Conservation (phyloP, 2,329 filamentous ascomycete species). For the Microdochium paspali region DNA sequence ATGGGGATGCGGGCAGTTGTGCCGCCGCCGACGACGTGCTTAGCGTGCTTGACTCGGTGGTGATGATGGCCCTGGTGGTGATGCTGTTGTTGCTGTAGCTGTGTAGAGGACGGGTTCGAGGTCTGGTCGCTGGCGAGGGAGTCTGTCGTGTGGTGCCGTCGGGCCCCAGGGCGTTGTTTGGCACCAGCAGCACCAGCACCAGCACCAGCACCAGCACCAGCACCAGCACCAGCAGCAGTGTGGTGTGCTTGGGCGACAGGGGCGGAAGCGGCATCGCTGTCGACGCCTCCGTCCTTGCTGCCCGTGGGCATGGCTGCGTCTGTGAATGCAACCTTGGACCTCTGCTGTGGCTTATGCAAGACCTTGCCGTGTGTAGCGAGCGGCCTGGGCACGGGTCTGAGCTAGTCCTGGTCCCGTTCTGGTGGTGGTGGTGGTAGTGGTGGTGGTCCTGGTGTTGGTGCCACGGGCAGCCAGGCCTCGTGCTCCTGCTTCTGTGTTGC, state of each 20-base stretch:
- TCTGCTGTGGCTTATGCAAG: too few relatives aligned
- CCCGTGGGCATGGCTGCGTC: background rate
- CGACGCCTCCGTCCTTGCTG: background rate
- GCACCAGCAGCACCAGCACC: too few relatives aligned
- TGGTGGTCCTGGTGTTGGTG: too few relatives aligned
- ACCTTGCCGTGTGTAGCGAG: too few relatives aligned
- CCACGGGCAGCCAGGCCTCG: too few relatives aligned
- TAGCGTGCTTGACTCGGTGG: constrained; percentile 24
- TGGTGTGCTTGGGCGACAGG: background rate
- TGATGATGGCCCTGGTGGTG: constrained; percentile 40
- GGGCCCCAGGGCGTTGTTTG: background rate
- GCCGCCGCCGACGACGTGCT: constrained; percentile 32
- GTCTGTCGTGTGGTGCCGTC: background rate
- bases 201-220: too few relatives aligned
- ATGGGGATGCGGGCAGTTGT: constrained; percentile 24
- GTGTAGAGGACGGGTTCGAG: background rate
- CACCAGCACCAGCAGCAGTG: background rate
- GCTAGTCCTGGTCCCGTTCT: too few relatives aligned
- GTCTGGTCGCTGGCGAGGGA: background rate
- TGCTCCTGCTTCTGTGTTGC: too few relatives aligned
- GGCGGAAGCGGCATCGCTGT: constrained; percentile 1
- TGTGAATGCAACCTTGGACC: background rate
- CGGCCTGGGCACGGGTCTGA: too few relatives aligned
- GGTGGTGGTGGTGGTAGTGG: too few relatives aligned
- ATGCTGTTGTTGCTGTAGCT: background rate